Evolutionary conservation across 1,284 basidiomycete genomes (phyloP), one percentile per base, ranked within the genome.

Genomic region (Paramarasmius palmivorus): DNA sequence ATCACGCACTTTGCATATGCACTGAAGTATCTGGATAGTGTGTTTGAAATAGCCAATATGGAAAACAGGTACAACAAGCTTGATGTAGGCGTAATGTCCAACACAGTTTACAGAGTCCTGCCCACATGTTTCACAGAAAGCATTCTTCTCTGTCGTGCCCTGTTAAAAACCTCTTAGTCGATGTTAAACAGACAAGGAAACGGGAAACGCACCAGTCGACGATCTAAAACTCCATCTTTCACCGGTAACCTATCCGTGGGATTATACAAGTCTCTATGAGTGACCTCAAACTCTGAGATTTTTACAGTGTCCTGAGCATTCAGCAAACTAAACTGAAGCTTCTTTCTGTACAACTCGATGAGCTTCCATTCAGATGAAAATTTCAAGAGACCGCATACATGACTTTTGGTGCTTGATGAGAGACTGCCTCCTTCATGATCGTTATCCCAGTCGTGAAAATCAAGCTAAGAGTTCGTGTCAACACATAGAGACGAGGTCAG

Each of bases 41-140:
- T 98, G 94, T 66, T 95, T 94, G 78, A 99, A 98, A 75, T 94
- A 99, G 14, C 97, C 97, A 59, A 98, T 93, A 68, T 99, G 95
- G 67, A 98, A 99, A 12, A 98, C 95, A 0, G 96, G 96, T 12
- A 99, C 86, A 29, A 92, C 87, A 35, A 99, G 83, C 72, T 96
- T 96, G 75, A 98, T 95, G 73, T 96, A 97, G 6, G 95, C 95
- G 70, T 96, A 98, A 71, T 98, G 95, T 1, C 97, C 97, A 5
- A 98, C 95, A 68, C 97, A 99, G 61, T 98, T 94, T 2, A 95
- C 91, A 54, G 93, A 88, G 39, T 86, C 87, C 58, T 95, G 84
- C 14, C 94, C 94, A 66, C 97, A 99, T 0, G 97, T 99, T 69
- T 96, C 91, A 72, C 97, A 99, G 60, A 87, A 90, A 9, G 90